Evolutionary conservation across 2,329 filamentous ascomycete species (phyloP), one percentile per base, ranked within the genome.

Genomic region (Colletotrichum navitas): DNA sequence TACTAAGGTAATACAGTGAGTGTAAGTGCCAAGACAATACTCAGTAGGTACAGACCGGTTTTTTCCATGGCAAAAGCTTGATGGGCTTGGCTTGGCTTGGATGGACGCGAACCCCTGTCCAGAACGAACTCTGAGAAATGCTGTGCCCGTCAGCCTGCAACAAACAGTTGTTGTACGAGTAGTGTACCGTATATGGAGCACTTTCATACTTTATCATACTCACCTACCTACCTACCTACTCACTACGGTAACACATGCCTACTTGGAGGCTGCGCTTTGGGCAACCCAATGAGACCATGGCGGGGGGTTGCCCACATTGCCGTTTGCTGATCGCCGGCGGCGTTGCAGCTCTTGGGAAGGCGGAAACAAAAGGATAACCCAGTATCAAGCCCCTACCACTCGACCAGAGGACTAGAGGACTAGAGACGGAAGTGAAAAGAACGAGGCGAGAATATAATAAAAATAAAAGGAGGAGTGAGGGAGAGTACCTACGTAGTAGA

Each of bases 1-100:
- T 41, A 41, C 14, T 14, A 1, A 41, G 39, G 36, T 18, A 41
- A 2, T 39, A 39, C 11, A 18, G 39, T 41, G 16, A 3, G 16
- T 14, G 34, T 26, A 63, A n/a, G 34, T 18, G 39, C 32, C 49
- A 52, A 43, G 36, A 34, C n/a, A 18, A 2, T 24, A 49, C 1
- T 14, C 16, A 11, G 10, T 8, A 36, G 10, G 39, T 47, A 68
- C 64, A 65, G 51, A 68, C 52, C 36, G 24, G 24, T 34, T 56
- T 68, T 68, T 68, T 68, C 39, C 65, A 69, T 72, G 69, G 69
- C 69, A 29, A 72, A 72, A 72, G 69, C 69, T 72, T 72, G 59
- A 54, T 64, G 34, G 12, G 45, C 45, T 29, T 29, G 29, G 45
- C 45, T 29, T 29, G 29, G 29, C 29, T 49, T 34, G 59, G 29